Evolutionary conservation across 2,329 filamentous ascomycete genomes (phyloP).

Genomic region (Lojkania enalia): DNA sequence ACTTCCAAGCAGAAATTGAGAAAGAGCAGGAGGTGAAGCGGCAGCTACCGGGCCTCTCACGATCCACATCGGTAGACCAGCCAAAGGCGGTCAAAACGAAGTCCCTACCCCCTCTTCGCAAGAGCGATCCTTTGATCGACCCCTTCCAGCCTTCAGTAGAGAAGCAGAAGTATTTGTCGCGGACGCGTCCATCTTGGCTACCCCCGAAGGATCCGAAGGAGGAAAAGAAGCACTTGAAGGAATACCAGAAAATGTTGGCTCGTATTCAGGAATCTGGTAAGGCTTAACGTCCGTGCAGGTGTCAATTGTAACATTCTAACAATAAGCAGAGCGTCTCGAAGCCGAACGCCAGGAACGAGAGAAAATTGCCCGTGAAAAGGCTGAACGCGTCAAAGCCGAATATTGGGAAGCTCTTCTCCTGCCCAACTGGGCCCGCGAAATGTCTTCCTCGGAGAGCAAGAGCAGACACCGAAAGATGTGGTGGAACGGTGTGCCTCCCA

Average conservation of each 20-base stretch:
- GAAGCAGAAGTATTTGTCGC: slow-evolving; percentile 79
- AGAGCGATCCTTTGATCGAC: slow-evolving; percentile 81
- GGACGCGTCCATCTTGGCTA: slow-evolving; percentile 78
- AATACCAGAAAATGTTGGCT: slow-evolving; percentile 84
- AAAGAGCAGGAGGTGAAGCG: slow-evolving; percentile 56
- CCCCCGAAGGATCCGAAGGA: slow-evolving; percentile 88
- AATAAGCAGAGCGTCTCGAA: slow-evolving; percentile 34
- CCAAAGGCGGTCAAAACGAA: slow-evolving; percentile 56
- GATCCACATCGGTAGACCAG: slow-evolving; percentile 35
- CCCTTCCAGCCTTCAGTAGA: slow-evolving; percentile 82
- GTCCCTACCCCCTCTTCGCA: slow-evolving; percentile 65
- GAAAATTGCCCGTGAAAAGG: slow-evolving; percentile 54
- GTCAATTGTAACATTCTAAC: background rate
- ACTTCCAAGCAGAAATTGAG: slow-evolving; percentile 68
- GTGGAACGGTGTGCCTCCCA: slow-evolving; percentile 78
- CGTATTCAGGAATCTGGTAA: slow-evolving; percentile 60
- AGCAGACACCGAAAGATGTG: slow-evolving; percentile 66
- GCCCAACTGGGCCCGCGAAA: slow-evolving; percentile 73
- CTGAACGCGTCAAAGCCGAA: slow-evolving; percentile 53
- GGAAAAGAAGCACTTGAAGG: slow-evolving; percentile 83
- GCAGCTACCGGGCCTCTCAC: slow-evolving; percentile 48
- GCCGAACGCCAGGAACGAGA: slow-evolving; percentile 52
- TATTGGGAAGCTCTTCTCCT: slow-evolving; percentile 79
- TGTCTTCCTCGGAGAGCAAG: slow-evolving; percentile 48
- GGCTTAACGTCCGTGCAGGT: slow-evolving; percentile 18